phyloP scores from a whole-genome alignment of 768 basidiomycete genomes.

The Albatrellus ellisii region DNA sequence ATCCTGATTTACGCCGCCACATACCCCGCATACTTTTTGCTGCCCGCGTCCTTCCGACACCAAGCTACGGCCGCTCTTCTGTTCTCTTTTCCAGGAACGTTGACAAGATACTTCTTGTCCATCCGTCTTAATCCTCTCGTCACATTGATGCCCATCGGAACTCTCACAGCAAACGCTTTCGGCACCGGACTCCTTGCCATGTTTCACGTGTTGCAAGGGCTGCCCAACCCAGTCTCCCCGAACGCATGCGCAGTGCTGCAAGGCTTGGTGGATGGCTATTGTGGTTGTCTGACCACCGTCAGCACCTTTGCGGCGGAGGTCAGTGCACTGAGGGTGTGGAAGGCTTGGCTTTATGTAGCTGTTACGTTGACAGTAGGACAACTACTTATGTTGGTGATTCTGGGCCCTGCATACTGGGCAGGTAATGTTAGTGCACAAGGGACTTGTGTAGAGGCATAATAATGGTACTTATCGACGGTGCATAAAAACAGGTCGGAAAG shows the following conservation, averaged over 20 bases:
- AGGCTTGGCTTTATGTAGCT: constrained; percentile 49
- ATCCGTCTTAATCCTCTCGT: constrained; percentile 52
- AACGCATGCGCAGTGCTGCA: constrained; percentile 62
- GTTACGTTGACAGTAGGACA: constrained; percentile 37
- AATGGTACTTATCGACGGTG: constrained; percentile 9
- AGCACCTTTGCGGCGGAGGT: constrained; percentile 87
- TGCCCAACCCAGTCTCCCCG: constrained; percentile 27
- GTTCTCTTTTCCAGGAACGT: constrained; percentile 80
- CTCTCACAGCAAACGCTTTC: constrained; percentile 58
- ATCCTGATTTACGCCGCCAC: constrained; percentile 62
- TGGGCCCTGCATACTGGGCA: constrained; percentile 53
- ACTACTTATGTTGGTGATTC: constrained; percentile 51
- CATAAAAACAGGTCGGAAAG: no score
- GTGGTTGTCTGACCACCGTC: constrained; percentile 89
- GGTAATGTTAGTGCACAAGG: constrained; percentile 30
- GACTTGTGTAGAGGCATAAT: constrained; percentile 34
- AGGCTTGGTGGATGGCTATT: constrained; percentile 84
- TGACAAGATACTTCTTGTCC: constrained; percentile 74
- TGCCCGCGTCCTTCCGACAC: constrained; percentile 56
- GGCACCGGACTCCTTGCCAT: constrained; percentile 77
- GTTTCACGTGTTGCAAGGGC: constrained; percentile 59
- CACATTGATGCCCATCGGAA: constrained; percentile 61
- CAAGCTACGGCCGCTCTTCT: constrained; percentile 78
- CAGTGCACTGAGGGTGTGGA: constrained; percentile 37
- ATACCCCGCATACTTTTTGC: constrained; percentile 66